phyloP scores from a whole-genome alignment of 2,329 filamentous ascomycete genomes.

The Phialocephala sp. region DNA sequence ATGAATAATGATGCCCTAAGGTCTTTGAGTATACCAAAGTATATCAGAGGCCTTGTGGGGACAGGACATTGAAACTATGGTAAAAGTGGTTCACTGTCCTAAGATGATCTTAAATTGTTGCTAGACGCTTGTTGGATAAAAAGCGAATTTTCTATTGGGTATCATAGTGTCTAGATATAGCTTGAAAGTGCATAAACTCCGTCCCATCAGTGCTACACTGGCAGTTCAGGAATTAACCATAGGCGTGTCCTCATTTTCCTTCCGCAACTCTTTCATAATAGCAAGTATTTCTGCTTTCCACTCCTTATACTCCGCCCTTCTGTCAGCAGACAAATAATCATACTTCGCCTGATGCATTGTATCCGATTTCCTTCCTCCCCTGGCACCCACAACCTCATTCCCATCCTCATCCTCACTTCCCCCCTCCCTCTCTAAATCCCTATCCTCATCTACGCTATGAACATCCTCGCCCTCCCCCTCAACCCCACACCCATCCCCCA shows the following conservation, averaged over 20 bases:
- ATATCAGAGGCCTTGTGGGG: no score
- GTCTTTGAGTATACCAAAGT: no score
- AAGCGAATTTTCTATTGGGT: background rate
- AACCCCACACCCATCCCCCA: conserved; percentile 46
- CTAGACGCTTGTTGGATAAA: background rate
- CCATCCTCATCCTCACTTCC: conserved; percentile 41
- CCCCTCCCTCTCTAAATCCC: conserved; percentile 39
- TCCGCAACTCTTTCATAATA: conserved; percentile 52
- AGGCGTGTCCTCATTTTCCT: conserved; percentile 23
- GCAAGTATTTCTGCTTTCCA: conserved; percentile 69
- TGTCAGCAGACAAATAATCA: conserved; percentile 71
- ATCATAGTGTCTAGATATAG: background rate
- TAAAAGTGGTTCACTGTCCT: no score
- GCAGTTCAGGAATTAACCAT: conserved; percentile 7
- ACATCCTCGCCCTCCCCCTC: conserved; percentile 41
- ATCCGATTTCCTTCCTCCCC: conserved; percentile 25
- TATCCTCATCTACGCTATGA: conserved; percentile 42
- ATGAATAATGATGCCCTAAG: no score
- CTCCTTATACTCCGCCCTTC: conserved; percentile 61
- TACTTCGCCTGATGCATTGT: conserved; percentile 80
- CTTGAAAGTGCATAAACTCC: background rate
- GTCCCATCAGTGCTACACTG: background rate
- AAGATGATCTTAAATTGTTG: background rate
- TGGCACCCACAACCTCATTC: conserved; percentile 20
- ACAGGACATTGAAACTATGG: no score